These are phyloP conservation scores for Trichoderma sp. DNA, from an alignment of 2,329 filamentous ascomycete species.

Conservation along the genomic window DNA sequence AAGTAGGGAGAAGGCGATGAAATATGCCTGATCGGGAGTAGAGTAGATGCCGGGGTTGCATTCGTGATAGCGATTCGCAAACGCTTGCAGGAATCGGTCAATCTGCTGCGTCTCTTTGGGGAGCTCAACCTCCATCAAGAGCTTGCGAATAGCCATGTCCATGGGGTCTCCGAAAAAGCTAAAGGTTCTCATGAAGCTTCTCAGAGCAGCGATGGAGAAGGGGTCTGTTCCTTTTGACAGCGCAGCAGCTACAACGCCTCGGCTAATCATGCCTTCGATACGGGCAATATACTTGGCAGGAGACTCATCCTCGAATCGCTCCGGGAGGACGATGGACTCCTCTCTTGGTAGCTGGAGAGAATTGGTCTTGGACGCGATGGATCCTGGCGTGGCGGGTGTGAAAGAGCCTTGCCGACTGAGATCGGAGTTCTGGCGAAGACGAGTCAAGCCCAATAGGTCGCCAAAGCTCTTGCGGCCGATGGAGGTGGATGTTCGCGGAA, in stretches of 20 bases:
- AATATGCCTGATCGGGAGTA: slow-evolving; percentile 92
- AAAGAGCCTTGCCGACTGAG: slow-evolving; percentile 68
- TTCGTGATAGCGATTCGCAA: slow-evolving; percentile 95
- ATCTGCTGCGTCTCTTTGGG: slow-evolving; percentile 99
- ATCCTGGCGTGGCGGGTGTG: slow-evolving; percentile 68
- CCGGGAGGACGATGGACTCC: slow-evolving; percentile 69
- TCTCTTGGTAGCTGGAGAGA: slow-evolving; percentile 75
- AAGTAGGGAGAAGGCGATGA: slow-evolving; percentile 93
- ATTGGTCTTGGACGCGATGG: slow-evolving; percentile 75
- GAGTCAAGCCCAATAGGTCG: slow-evolving; percentile 76
- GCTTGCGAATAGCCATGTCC: slow-evolving; percentile 94
- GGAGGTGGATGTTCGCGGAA: slow-evolving; percentile 75
- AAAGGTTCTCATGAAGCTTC: slow-evolving; percentile 95
- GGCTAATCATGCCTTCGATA: slow-evolving; percentile 76
- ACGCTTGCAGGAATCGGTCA: slow-evolving; percentile 88
- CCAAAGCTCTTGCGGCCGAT: slow-evolving; percentile 93
- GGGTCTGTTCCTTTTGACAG: slow-evolving; percentile 83
- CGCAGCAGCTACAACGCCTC: slow-evolving; percentile 80
- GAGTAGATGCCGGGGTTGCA: slow-evolving; percentile 97
- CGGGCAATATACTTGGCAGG: slow-evolving; percentile 85
- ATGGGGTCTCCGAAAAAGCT: slow-evolving; percentile 95
- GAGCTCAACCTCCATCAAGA: slow-evolving; percentile 93
- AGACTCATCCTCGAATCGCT: slow-evolving; percentile 83
- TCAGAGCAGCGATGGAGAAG: slow-evolving; percentile 79
- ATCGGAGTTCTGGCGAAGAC: slow-evolving; percentile 81